Conservation (phyloP, 768 basidiomycete genomes). For the Dictyophora rubrovolvata region DNA sequence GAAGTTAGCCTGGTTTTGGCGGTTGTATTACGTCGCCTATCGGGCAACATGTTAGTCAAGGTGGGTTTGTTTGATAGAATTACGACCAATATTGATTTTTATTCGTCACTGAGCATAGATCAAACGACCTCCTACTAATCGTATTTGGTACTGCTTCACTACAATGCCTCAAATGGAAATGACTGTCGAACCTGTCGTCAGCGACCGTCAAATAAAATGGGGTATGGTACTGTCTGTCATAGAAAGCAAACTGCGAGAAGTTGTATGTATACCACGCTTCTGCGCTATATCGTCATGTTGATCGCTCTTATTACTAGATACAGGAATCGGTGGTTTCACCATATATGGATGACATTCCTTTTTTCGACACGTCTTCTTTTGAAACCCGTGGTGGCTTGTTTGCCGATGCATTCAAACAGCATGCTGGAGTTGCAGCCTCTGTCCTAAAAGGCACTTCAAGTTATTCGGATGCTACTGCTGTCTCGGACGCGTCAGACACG, state of each 20-base stretch:
- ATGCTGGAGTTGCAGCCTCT: constrained; percentile 1
- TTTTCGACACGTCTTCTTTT: constrained; percentile 70
- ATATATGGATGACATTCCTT: constrained; percentile 97
- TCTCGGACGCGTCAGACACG: constrained; percentile 1
- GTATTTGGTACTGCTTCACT: constrained; percentile 96
- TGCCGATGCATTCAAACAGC: constrained; percentile 46
- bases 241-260: constrained; percentile 79
- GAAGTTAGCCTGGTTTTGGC: constrained; percentile 84
- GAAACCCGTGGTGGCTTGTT: constrained; percentile 82
- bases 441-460: constrained; percentile 3
- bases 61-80: too few species aligned
- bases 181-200: constrained; percentile 88
- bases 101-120: constrained; percentile 22
- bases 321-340: constrained; percentile 90
- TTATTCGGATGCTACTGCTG: constrained; percentile 5
- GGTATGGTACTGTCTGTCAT: constrained; percentile 84
- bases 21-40: constrained; percentile 76
- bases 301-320: constrained; percentile 41
- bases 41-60: constrained; percentile 82
- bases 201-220: constrained; percentile 91
- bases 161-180: constrained; percentile 79
- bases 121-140: constrained; percentile 90
- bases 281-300: not conserved
- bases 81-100: not conserved
- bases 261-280: constrained; percentile 38